Evolutionary conservation across 805 yeast genomes (phyloP).

Genomic region (Pichia californica): DNA sequence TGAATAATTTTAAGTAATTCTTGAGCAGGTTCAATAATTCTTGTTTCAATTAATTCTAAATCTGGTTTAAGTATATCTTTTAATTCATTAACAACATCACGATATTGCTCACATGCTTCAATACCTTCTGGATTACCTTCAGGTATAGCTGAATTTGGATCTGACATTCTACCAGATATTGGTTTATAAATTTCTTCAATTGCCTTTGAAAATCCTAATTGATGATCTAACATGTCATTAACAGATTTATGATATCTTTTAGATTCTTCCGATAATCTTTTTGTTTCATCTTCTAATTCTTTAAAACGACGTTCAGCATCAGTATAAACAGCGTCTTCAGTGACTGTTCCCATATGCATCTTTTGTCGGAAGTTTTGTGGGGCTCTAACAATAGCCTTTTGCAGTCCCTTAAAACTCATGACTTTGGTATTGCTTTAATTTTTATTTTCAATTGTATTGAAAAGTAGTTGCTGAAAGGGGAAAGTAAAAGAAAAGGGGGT

Average conservation of each 20-base stretch:
- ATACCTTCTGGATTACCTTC: slow-evolving; percentile 98
- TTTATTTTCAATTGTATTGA: too few species aligned
- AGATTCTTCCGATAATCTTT: slow-evolving; percentile 83
- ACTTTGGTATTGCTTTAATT: neutral
- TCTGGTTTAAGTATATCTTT: slow-evolving; percentile 88
- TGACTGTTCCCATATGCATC: slow-evolving; percentile 75
- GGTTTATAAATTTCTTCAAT: slow-evolving; percentile 96
- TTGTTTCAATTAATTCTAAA: slow-evolving; percentile 81
- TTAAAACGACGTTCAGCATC: slow-evolving; percentile 97
- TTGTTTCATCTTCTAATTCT: slow-evolving; percentile 84
- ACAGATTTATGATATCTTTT: slow-evolving; percentile 87
- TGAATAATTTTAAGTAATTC: slow-evolving; percentile 79
- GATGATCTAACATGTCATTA: slow-evolving; percentile 88
- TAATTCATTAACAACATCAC: slow-evolving; percentile 79
- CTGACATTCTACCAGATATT: slow-evolving; percentile 84
- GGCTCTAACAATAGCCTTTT: slow-evolving; percentile 74
- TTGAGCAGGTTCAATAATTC: slow-evolving; percentile 87
- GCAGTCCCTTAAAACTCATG: slow-evolving; percentile 87
- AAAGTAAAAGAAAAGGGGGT: too few species aligned
- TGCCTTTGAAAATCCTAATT: slow-evolving; percentile 90
- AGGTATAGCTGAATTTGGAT: slow-evolving; percentile 76
- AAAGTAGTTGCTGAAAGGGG: too few species aligned
- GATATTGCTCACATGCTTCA: slow-evolving; percentile 86
- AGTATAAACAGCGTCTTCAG: slow-evolving; percentile 81
- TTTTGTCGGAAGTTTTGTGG: slow-evolving; percentile 90